Percentiles rank a stretch among this genome's conserved stretches.
phyloP scores from a whole-genome alignment of 768 basidiomycete species.

The Trametes punicea region DNA sequence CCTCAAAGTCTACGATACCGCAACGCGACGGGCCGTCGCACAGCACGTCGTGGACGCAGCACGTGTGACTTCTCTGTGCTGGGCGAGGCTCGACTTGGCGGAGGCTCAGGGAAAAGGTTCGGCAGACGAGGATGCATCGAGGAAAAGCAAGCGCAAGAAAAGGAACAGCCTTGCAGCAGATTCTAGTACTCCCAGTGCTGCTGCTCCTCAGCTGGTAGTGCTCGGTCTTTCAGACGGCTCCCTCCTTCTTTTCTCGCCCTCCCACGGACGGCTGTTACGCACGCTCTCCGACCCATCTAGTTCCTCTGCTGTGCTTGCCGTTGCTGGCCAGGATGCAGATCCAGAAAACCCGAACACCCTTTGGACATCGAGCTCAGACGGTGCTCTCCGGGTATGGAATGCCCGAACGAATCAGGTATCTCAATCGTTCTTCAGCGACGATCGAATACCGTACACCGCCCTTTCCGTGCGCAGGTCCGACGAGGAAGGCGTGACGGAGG shows the following conservation, averaged over 20 bases:
- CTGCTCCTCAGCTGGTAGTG: conserved; percentile 43
- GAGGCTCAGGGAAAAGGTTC: conserved; percentile 24
- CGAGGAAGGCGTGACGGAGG: conserved; percentile 34
- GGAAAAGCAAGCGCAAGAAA: conserved; percentile 55
- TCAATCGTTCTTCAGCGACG: conserved; percentile 54
- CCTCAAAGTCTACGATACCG: conserved; percentile 59
- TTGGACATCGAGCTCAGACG: conserved; percentile 60
- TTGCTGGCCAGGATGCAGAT: conserved; percentile 34
- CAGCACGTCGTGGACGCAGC: conserved; percentile 56
- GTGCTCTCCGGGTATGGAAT: conserved; percentile 57
- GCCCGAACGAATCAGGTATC: conserved; percentile 45
- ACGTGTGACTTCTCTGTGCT: conserved; percentile 52
- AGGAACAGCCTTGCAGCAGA: conserved; percentile 32
- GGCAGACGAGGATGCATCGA: conserved; percentile 30
- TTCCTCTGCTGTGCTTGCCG: conserved; percentile 49
- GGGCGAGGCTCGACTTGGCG: conserved; percentile 40
- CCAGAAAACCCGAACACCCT: conserved; percentile 33
- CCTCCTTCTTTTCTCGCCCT: conserved; percentile 59
- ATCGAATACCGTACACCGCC: conserved; percentile 55
- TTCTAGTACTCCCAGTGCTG: conserved; percentile 25
- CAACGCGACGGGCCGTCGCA: conserved; percentile 50
- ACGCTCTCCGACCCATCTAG: conserved; percentile 56
- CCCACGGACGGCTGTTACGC: conserved; percentile 51
- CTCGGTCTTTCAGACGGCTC: conserved; percentile 61
- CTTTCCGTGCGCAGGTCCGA: conserved; percentile 42